Percentiles rank a stretch among this genome's conserved stretches.
phyloP scores from a whole-genome alignment of 805 yeast genomes.

The Zygosaccharomyces lentus region DNA sequence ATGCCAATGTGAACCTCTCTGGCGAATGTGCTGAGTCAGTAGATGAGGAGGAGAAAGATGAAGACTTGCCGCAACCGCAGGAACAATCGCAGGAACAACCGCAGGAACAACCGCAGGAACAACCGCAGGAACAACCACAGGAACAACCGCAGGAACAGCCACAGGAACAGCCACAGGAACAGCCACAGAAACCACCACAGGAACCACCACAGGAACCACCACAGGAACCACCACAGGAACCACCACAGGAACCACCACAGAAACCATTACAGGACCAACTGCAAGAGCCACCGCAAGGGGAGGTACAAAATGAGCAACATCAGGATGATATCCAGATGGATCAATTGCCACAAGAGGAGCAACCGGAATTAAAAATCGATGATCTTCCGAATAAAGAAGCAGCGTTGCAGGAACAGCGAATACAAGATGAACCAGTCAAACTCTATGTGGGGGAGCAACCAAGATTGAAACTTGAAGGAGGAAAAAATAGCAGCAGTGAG shows the following conservation, averaged over 20 bases:
- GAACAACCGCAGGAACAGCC: background rate
- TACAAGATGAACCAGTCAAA: background rate
- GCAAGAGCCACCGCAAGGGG: background rate
- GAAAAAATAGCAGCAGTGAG: background rate
- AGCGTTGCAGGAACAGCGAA: constrained; percentile 1
- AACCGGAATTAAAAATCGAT: background rate
- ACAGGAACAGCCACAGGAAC: no score
- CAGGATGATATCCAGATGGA: background rate
- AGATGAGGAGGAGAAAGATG: constrained; percentile 37
- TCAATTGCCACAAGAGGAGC: background rate
- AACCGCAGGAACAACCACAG: background rate
- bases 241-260: background rate
- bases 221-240: background rate
- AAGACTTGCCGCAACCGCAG: constrained; percentile 34
- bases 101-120: background rate
- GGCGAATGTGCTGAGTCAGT: constrained; percentile 23
- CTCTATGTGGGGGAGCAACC: background rate
- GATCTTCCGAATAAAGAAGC: constrained; percentile 3
- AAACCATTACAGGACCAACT: background rate
- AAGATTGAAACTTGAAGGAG: constrained; percentile 4
- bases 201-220: background rate
- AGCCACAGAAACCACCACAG: background rate
- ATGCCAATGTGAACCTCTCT: constrained; percentile 41
- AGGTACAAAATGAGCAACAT: background rate
- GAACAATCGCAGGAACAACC: background rate